A percentile compares a stretch with the other conserved stretches of the same genome.
These are phyloP conservation scores for Choricystis sp. DNA, from an alignment of 139 green algal genomes.

Conservation along the genomic window DNA sequence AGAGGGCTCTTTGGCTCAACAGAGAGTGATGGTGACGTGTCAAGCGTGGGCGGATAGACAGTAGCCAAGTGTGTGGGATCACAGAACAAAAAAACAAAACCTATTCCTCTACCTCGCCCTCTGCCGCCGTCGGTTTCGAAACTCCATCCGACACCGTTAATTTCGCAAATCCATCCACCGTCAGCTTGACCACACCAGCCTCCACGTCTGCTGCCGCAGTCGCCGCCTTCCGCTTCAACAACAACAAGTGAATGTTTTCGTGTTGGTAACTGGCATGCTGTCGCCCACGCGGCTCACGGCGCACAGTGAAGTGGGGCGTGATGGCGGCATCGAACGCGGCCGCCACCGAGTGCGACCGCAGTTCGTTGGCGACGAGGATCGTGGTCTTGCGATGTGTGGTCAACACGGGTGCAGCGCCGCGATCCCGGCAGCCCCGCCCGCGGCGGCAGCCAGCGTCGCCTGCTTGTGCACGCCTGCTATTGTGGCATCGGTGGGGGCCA, in stretches of 20 bases:
- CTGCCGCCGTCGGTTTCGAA: no score
- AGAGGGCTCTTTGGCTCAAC: no score
- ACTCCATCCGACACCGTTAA: no score
- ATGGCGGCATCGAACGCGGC: conserved; percentile 40
- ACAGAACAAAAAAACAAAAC: no score
- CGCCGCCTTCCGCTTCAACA: conserved; percentile 43
- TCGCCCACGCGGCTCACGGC: conserved; percentile 21
- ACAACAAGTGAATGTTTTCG: conserved; percentile 48
- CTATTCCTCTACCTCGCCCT: no score
- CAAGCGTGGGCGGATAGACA: no score
- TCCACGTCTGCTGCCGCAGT: no score
- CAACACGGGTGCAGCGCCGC: conserved; percentile 24
- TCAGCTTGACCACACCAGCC: not conserved
- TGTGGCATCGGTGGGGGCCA: conserved; percentile 58
- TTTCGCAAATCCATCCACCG: not conserved
- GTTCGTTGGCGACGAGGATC: conserved; percentile 61
- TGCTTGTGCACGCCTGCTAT: conserved; percentile 43
- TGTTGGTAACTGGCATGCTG: conserved; percentile 46
- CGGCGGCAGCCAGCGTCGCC: conserved; percentile 18
- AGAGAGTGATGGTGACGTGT: no score
- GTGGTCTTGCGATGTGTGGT: conserved; percentile 25
- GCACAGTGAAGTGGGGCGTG: conserved; percentile 25
- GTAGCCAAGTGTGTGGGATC: no score
- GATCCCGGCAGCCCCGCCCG: conserved; percentile 32
- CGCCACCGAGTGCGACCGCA: conserved; percentile 55